These are phyloP conservation scores for Seminavis robusta DNA, from an alignment of 108 stramenopile genomes.

Conservation along the genomic window DNA sequence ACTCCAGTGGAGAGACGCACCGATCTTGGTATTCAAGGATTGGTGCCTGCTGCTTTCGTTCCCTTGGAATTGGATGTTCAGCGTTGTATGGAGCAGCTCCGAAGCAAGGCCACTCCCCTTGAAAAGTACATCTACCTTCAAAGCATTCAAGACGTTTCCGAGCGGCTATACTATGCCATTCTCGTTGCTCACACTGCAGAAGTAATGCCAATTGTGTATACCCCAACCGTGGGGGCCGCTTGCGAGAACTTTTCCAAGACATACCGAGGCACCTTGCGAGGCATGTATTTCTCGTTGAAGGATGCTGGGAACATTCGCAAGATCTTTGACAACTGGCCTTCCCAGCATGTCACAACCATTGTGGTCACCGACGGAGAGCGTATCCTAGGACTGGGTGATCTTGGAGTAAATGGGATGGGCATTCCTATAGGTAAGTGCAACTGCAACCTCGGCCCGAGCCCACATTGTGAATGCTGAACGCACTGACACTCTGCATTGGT, in stretches of 20 bases:
- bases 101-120: background rate
- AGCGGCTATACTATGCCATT: constrained; percentile 8
- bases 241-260: constrained; percentile 17
- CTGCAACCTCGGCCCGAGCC: too few relatives aligned
- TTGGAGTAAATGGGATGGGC: constrained; percentile 92
- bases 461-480: too few relatives aligned
- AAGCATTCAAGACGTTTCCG: constrained; percentile 3
- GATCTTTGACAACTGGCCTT: constrained; percentile 90
- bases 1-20: constrained; percentile 3
- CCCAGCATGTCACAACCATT: constrained; percentile 81
- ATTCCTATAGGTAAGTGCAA: constrained; percentile 94
- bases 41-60: constrained; percentile 12
- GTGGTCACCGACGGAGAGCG: constrained; percentile 90
- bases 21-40: constrained; percentile 2
- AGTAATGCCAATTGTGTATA: constrained; percentile 40
- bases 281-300: constrained; percentile 67
- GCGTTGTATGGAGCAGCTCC: constrained; percentile 5
- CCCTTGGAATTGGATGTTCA: constrained; percentile 6
- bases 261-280: constrained; percentile 71
- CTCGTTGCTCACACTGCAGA: constrained; percentile 3
- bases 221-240: constrained; percentile 34
- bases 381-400: constrained; percentile 91
- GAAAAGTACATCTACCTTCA: constrained; percentile 15
- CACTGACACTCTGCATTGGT: too few relatives aligned
- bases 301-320: constrained; percentile 80